Base-by-base conservation (phyloP, 768 basidiomycete genomes). In the Serendipita indica region DNA sequence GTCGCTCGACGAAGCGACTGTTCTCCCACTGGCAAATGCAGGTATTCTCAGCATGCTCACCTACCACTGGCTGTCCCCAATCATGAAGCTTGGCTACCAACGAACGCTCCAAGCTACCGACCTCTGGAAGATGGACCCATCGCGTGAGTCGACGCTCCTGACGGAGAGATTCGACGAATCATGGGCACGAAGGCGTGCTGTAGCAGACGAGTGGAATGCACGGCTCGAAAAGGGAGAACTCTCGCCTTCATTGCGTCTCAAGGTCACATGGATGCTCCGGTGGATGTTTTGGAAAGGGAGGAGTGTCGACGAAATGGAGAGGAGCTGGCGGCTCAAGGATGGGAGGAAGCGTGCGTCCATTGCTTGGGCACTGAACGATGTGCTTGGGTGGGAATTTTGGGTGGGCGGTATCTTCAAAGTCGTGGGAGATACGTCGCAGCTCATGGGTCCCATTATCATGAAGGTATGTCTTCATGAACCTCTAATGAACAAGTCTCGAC, bases 91-190 rank as follows among this genome's bases (percentile, higher is more conserved):
- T 16, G 84, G 85, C 0, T 86, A 82, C 65, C 82, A 84, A 65
- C 74, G 86, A 30, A 82, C 84, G 1, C 72, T 89, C 6, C 83
- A 84, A 64, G 82, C 82, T 0, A 78, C 82, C 1, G 87, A 89
- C 69, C 69, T 88, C 12, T 86, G 84, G 83, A 79, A 78, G 65
- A 71, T 88, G 61, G 78, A 79, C 59, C 66, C 72, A 2, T 64
- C 73, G 3, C 74, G 76, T 30, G 75, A 81, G 63, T 72, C 79
- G 14, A 75, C 73, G 0, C 61, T 64, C 18, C 72, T 88, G 28
- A 76, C 81, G 1, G 68, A 70, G 10, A 71, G 72, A 62, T 74
- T 89, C 25, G 77, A 86, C 58, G 72, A 68, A 13, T 72, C 81
- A 5, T 83, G 83, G 75, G 71, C 66, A 3, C 67, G 65, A 5